Conservation (phyloP, 2,329 filamentous ascomycete genomes). For the Setomelanomma holmii region DNA sequence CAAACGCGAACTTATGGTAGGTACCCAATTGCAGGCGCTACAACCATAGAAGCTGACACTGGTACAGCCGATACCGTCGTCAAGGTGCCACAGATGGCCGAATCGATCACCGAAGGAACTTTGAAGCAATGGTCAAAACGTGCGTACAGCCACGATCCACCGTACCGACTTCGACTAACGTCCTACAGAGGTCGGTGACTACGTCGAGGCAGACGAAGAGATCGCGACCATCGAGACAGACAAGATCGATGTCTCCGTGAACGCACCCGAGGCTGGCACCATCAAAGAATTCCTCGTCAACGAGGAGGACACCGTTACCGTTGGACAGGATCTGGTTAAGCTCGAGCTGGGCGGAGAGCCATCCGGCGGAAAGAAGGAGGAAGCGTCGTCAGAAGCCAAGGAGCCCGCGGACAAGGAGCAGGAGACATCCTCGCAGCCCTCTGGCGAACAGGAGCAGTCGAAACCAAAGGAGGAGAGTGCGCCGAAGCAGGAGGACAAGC, state of each 20-base stretch:
- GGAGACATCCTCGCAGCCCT: constrained; percentile 62
- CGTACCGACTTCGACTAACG: constrained; percentile 13
- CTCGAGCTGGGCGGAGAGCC: constrained; percentile 72
- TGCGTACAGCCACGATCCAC: constrained; percentile 31
- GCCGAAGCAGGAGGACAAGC: constrained; percentile 45
- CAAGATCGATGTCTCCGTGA: constrained; percentile 99
- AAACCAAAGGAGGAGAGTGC: constrained; percentile 46
- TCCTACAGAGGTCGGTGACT: constrained; percentile 78
- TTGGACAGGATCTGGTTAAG: constrained; percentile 89
- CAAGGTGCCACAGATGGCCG: constrained; percentile 97
- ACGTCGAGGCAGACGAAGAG: constrained; percentile 94
- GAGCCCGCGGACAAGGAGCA: constrained; percentile 65
- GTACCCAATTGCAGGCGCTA: background rate
- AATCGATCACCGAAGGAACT: constrained; percentile 97
- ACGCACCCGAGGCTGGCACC: constrained; percentile 86
- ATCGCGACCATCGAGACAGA: constrained; percentile 99
- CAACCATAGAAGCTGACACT: constrained; percentile 5
- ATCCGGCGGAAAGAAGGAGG: constrained; percentile 62
- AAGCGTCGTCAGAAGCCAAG: constrained; percentile 65
- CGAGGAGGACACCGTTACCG: constrained; percentile 93
- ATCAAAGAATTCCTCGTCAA: constrained; percentile 91
- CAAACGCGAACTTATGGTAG: constrained; percentile 47
- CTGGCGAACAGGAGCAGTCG: constrained; percentile 57
- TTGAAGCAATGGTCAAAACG: constrained; percentile 93
- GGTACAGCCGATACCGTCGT: constrained; percentile 76